Conservation (phyloP, 139 green algal species). For the Choricystis sp. region DNA sequence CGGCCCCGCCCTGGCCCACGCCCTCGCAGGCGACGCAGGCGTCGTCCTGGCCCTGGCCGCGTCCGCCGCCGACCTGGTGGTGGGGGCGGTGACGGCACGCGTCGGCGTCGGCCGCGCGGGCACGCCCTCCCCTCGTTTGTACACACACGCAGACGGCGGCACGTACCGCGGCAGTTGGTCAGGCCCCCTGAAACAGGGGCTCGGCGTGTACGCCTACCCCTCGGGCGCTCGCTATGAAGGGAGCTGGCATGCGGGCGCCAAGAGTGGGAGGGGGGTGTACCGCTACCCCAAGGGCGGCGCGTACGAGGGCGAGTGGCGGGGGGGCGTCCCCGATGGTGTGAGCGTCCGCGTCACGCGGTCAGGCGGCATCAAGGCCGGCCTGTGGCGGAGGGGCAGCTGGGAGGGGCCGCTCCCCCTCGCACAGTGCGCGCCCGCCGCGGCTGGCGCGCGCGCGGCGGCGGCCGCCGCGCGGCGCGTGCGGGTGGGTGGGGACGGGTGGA, state of each 20-base stretch:
- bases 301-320: constrained; percentile 68
- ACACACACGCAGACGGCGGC: constrained; percentile 49
- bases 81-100: neutral
- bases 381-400: constrained; percentile 42
- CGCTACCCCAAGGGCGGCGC: constrained; percentile 56
- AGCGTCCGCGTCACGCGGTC: constrained; percentile 24
- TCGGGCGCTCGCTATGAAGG: constrained; percentile 55
- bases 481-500: constrained; percentile 7
- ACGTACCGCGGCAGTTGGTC: constrained; percentile 60
- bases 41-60: neutral
- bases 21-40: neutral
- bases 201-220: constrained; percentile 56
- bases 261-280: constrained; percentile 63
- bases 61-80: neutral
- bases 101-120: neutral
- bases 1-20: neutral
- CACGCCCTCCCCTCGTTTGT: neutral
- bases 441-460: constrained; percentile 42
- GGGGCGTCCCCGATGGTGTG: constrained; percentile 38
- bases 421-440: constrained; percentile 48
- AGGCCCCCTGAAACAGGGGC: constrained; percentile 51
- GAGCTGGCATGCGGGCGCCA: constrained; percentile 57
- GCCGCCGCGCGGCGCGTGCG: constrained; percentile 23
- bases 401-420: constrained; percentile 35
- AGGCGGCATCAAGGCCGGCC: constrained; percentile 22